Base-by-base conservation (phyloP, 2,329 filamentous ascomycete species). In the Rachicladosporium sp. region DNA sequence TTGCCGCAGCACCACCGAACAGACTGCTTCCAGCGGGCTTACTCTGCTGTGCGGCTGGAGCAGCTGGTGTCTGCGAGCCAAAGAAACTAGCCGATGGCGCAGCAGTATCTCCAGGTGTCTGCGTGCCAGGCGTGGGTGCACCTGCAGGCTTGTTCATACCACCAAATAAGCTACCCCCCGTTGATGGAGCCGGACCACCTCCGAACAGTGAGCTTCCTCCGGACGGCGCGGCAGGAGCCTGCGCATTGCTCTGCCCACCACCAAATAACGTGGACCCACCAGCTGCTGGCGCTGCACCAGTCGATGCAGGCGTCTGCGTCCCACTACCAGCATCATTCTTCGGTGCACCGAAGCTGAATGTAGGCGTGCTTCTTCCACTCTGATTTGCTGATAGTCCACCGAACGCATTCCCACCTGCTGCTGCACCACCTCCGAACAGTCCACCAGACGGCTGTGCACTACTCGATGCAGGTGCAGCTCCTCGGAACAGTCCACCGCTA, bases 241-340 rank as follows among this genome's bases (percentile, higher is more conserved):
- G 29, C 10, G 38, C 12, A 21, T 36, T 36, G 30, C 33, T 41
- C 29, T 32, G 29, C 19, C 37, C 37, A 10, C 15, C 15, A 19
- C 15, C 38, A 15, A 44, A 41, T 3, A 44, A 37, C 29, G 41
- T 42, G 10, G 41, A 42, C 12, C 43, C 40, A 19, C 15, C 15
- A 19, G 15, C 15, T 19, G 15, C 15, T 19, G 15, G 15, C 15
- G 15, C 15, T 19, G 15, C 15, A 19, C 15, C 15, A 19, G 15
- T 19, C 15, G 15, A 19, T 19, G 40, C 43, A 21, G 43, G 32
- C n/a, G 40, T 33, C 21, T 34, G 37, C 13, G 43, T 33, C 11
- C 35, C 21, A n/a, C 37, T 35, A 21, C 35, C 13, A 9, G 37
- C 36, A 13, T 46, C 43, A n/a, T 43, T 46, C 34, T 46, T 46